Percentiles rank a stretch among this genome's conserved stretches.
Evolutionary conservation across 345 rosid genomes (phyloP).

Genomic region (Chamaenerion angustifolium): DNA sequence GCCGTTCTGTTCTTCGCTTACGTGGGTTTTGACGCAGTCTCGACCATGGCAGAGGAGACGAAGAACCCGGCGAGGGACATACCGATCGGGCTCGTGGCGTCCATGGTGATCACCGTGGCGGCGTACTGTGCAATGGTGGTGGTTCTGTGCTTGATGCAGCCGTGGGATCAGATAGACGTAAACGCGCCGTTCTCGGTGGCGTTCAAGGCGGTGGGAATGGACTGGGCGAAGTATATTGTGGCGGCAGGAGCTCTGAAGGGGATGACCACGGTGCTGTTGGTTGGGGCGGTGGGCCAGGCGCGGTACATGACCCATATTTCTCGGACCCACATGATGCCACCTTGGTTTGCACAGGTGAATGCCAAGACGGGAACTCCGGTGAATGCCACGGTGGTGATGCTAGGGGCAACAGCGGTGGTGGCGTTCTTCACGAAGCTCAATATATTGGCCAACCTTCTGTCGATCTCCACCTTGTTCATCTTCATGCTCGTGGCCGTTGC

Average conservation of each 20-base stretch:
- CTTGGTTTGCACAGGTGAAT: conserved; percentile 29
- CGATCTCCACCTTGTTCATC: conserved; percentile 29
- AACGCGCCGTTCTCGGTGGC: conserved; percentile 32
- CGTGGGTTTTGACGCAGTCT: conserved; percentile 31
- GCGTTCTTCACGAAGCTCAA: conserved; percentile 27
- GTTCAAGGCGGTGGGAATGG: conserved; percentile 24
- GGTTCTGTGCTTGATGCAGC: conserved; percentile 27
- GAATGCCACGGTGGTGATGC: conserved; percentile 27
- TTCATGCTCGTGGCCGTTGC: conserved; percentile 30
- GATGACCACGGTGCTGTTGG: conserved; percentile 32
- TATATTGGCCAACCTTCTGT: conserved; percentile 23
- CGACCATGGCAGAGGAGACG: conserved; percentile 42
- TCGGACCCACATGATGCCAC: conserved; percentile 41
- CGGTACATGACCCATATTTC: conserved; percentile 38
- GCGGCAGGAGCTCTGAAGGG: conserved; percentile 31
- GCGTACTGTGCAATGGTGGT: conserved; percentile 18
- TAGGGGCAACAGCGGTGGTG: conserved; percentile 21
- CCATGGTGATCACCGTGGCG: conserved; percentile 15
- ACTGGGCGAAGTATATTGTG: conserved; percentile 36
- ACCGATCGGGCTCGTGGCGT: conserved; percentile 31
- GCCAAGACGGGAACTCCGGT: conserved; percentile 26
- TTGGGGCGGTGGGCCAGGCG: conserved; percentile 32
- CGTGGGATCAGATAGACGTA: conserved; percentile 6
- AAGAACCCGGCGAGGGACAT: conserved; percentile 27
- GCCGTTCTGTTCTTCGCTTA: conserved; percentile 38